These are phyloP conservation scores for Parascedosporium putredinis DNA, from an alignment of 2,329 filamentous ascomycete genomes.

Conservation along the genomic window DNA sequence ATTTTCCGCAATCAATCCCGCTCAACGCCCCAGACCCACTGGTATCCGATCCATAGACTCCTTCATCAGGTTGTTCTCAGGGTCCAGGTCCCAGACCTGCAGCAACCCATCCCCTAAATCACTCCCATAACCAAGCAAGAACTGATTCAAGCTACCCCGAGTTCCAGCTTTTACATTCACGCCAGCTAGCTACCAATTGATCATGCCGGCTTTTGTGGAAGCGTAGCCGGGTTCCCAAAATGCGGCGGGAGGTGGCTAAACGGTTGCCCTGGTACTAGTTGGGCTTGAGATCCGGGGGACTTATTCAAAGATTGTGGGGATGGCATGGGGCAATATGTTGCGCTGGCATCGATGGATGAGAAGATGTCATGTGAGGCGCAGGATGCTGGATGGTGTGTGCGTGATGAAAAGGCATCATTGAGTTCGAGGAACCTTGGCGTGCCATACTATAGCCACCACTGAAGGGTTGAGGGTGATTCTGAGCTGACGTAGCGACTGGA, in stretches of 20 bases:
- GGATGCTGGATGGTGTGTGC: constrained; percentile 16
- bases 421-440: constrained; percentile 45
- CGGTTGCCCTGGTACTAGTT: constrained; percentile 24
- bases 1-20: neutral
- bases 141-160: too few relatives aligned
- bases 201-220: constrained; percentile 44
- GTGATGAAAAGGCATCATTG: constrained; percentile 38
- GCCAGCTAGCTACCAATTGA: neutral
- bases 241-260: constrained; percentile 42
- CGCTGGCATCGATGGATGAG: constrained; percentile 17
- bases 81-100: too few relatives aligned
- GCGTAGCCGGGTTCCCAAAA: constrained; percentile 49
- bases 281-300: constrained; percentile 30
- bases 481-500: constrained; percentile 16
- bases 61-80: neutral
- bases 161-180: too few relatives aligned
- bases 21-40: constrained; percentile 7
- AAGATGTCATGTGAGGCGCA: constrained; percentile 1
- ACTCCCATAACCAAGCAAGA: too few relatives aligned
- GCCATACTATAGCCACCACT: constrained; percentile 43
- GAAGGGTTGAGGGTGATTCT: constrained; percentile 29
- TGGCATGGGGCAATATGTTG: constrained; percentile 28
- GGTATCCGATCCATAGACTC: neutral
- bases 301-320: constrained; percentile 34
- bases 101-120: too few relatives aligned